Conservation (phyloP, 2,329 filamentous ascomycete species). For the Pseudopithomyces chartarum region DNA sequence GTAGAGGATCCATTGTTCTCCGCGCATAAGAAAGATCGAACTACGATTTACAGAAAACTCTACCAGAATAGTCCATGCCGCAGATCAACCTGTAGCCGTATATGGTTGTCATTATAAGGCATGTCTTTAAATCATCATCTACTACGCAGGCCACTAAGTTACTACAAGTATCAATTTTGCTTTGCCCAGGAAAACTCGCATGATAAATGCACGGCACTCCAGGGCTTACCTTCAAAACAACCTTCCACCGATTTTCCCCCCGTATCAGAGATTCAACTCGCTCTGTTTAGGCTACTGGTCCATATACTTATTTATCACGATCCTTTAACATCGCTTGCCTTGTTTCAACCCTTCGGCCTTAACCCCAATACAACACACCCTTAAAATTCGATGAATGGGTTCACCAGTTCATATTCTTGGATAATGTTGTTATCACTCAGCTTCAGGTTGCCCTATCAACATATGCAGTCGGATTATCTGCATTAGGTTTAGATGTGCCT, state of each 20-base stretch:
- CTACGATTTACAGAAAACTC: not conserved
- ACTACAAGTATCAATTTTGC: slow-evolving; percentile 14
- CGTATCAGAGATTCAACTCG: not conserved
- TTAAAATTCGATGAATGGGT: not conserved
- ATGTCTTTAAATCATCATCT: not conserved
- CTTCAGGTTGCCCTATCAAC: not conserved
- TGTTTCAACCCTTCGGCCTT: too few species aligned
- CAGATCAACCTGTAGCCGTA: slow-evolving; percentile 4
- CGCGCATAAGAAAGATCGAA: slow-evolving; percentile 8
- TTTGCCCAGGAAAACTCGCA: not conserved
- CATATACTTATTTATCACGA: too few species aligned
- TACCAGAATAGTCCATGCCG: not conserved
- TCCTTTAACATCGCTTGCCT: too few species aligned
- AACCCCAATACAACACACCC: not conserved
- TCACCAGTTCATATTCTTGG: not conserved
- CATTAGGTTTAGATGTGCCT: not conserved
- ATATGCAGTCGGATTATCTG: not conserved
- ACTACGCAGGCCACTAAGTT: not conserved
- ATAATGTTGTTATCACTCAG: not conserved
- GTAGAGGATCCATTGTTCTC: slow-evolving; percentile 12
- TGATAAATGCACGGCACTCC: slow-evolving; percentile 9
- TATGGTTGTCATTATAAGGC: slow-evolving; percentile 10
- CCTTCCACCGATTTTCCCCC: not conserved
- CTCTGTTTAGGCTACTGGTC: not conserved
- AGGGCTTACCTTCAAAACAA: not conserved